These are phyloP conservation scores for Staphylotrichum longicolle DNA, from an alignment of 495 filamentous ascomycete genomes.

Conservation along the genomic window DNA sequence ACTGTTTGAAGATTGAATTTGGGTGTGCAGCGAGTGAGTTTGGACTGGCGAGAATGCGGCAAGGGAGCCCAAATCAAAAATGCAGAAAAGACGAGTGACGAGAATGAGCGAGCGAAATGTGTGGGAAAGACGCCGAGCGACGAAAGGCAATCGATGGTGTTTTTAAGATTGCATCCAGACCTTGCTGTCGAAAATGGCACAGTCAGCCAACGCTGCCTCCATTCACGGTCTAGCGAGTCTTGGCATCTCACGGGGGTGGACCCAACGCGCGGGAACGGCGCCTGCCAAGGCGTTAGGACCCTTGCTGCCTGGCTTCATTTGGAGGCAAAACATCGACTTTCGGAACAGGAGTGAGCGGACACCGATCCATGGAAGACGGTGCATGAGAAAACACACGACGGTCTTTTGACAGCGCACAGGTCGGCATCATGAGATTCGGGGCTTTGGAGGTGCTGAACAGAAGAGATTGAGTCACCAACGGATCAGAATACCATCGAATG, in stretches of 20 bases:
- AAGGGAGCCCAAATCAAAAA: background rate
- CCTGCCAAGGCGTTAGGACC: constrained; percentile 10
- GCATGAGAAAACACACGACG: background rate
- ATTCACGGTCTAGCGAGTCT: constrained; percentile 17
- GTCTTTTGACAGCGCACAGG: too few species aligned
- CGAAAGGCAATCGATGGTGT: constrained; percentile 9
- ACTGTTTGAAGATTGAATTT: background rate
- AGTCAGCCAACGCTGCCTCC: background rate
- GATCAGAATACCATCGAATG: too few species aligned
- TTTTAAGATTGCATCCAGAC: constrained; percentile 23
- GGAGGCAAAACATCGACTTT: background rate
- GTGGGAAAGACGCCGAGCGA: background rate
- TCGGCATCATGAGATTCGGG: too few species aligned
- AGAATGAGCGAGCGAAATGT: background rate
- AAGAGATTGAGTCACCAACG: too few species aligned
- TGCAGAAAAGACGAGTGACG: constrained; percentile 1
- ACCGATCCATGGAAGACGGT: background rate
- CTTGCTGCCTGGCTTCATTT: constrained; percentile 9
- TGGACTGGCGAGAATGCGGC: constrained; percentile 5
- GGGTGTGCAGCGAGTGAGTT: background rate
- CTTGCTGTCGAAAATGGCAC: background rate
- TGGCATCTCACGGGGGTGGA: constrained; percentile 8
- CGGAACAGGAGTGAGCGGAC: background rate
- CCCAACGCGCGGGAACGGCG: constrained; percentile 5
- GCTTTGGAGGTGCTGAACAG: too few species aligned